phyloP scores from a whole-genome alignment of 2,329 filamentous ascomycete genomes.

The Akanthomyces lecanii region DNA sequence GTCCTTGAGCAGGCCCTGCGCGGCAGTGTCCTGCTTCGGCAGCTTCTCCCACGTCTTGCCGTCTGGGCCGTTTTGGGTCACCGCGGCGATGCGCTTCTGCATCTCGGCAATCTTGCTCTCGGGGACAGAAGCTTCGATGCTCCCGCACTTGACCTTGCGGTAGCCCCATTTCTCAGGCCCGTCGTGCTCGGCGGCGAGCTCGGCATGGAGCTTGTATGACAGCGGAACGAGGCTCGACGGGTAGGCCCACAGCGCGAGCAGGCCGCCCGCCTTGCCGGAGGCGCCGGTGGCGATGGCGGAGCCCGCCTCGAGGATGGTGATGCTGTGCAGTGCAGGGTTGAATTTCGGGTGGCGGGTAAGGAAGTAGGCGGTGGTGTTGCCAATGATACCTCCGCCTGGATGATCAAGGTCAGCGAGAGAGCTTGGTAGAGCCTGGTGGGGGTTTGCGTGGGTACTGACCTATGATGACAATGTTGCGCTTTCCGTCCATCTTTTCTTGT shows the following conservation, averaged over 20 bases:
- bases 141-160: slow-evolving; percentile 70
- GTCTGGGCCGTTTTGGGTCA: not conserved
- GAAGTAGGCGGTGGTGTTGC: slow-evolving; percentile 86
- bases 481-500: slow-evolving; percentile 28
- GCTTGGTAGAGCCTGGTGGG: not conserved
- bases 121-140: slow-evolving; percentile 40
- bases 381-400: slow-evolving; percentile 85
- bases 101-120: slow-evolving; percentile 11
- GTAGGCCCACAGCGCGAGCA: slow-evolving; percentile 90
- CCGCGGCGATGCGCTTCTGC: not conserved
- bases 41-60: slow-evolving; percentile 56
- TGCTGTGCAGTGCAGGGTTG: slow-evolving; percentile 66
- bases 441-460: slow-evolving; percentile 30
- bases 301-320: slow-evolving; percentile 83
- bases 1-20: slow-evolving; percentile 44
- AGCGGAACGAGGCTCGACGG: slow-evolving; percentile 78
- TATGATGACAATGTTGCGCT: slow-evolving; percentile 48
- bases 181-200: slow-evolving; percentile 78
- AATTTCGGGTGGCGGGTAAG: slow-evolving; percentile 81
- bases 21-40: slow-evolving; percentile 53
- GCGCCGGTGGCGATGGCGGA: slow-evolving; percentile 81
- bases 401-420: slow-evolving; percentile 14
- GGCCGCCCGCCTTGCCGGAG: slow-evolving; percentile 88
- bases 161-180: slow-evolving; percentile 85
- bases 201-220: slow-evolving; percentile 76